These are phyloP conservation scores for Macadamia integrifolia DNA, from an alignment of 164 flowering plant species.

Conservation along the genomic window DNA sequence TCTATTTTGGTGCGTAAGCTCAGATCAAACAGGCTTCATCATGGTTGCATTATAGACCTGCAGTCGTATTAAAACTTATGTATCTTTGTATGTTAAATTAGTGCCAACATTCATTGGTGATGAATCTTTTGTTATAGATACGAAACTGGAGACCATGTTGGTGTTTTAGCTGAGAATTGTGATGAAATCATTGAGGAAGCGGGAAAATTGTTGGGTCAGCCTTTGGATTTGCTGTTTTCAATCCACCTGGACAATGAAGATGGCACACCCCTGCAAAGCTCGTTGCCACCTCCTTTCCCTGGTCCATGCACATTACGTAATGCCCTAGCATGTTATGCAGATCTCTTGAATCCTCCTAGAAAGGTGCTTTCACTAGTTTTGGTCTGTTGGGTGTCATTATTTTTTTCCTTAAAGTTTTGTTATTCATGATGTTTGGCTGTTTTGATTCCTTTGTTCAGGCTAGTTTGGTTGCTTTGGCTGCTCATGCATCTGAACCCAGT, in stretches of 20 bases:
- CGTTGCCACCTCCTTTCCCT: constrained; percentile 74
- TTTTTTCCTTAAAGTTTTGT: neutral
- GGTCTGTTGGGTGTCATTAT: neutral
- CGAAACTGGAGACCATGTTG: constrained; percentile 96
- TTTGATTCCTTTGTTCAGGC: constrained; percentile 38
- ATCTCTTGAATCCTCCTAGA: constrained; percentile 72
- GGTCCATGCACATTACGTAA: constrained; percentile 73
- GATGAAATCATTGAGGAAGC: constrained; percentile 75
- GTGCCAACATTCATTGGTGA: neutral
- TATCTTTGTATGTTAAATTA: neutral
- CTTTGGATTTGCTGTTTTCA: constrained; percentile 60
- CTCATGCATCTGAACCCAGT: constrained; percentile 68
- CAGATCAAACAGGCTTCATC: too few relatives aligned
- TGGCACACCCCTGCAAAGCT: constrained; percentile 60
- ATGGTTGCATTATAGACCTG: too few relatives aligned
- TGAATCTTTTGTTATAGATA: constrained; percentile 38
- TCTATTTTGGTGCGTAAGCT: too few relatives aligned
- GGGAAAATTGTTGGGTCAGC: constrained; percentile 52
- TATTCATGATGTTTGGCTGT: neutral
- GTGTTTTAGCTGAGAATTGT: constrained; percentile 73
- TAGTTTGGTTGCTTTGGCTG: constrained; percentile 60
- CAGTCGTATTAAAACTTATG: too few relatives aligned
- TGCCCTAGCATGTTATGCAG: constrained; percentile 75
- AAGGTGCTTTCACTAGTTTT: constrained; percentile 41
- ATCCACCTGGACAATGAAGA: constrained; percentile 72